Base-by-base conservation (phyloP, 805 yeast species). In the Candida wancherniae region DNA sequence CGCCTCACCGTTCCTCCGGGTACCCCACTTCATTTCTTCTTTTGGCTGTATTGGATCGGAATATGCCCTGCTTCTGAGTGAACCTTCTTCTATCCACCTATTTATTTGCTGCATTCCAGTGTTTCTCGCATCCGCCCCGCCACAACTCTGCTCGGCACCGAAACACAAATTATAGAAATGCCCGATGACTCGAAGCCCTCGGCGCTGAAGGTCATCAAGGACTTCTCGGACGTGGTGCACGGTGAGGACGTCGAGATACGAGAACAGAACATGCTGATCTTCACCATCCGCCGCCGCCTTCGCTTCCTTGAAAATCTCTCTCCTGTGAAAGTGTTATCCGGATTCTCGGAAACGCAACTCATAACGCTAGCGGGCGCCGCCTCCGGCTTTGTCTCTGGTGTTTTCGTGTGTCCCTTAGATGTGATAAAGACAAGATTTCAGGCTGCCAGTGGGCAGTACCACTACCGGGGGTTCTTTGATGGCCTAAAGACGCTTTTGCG, bases 381-480 rank as follows among this genome's bases (percentile, higher is more conserved):
- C n/a, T 85, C 97, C 1, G 98, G 98, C 2, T 82, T 92, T 44
- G 51, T 84, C 6, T 79, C 97, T 0, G 97, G 97, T 0, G 71
- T 88, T 3, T 68, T 75, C 2, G 98, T 92, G 5, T 92, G 97
- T 57, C 98, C 98, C 1, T 61, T 92, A 19, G 98, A 92, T 53
- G 98, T 92, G 28, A 90, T 92, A 9, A 92, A 92, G 57, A 92
- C 98, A 4, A 64, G 95, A 46, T 68, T 88, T 26, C 98, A 90
- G 59, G 97, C 97, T 1, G 95, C 85, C 53, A 95, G 95, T 6
- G 74, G 67, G 29, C 37, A 31, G 40, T 39, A 39, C 24, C 65
- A 52, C 22, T 79, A 80, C 51, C 61, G 61, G 26, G 88, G 88
- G 1, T 67, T 81, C 5, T 11, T 69, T 0, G 77, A 79, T 5